Conservation (phyloP, 2,329 filamentous ascomycete genomes). For the Alternaria longipes region DNA sequence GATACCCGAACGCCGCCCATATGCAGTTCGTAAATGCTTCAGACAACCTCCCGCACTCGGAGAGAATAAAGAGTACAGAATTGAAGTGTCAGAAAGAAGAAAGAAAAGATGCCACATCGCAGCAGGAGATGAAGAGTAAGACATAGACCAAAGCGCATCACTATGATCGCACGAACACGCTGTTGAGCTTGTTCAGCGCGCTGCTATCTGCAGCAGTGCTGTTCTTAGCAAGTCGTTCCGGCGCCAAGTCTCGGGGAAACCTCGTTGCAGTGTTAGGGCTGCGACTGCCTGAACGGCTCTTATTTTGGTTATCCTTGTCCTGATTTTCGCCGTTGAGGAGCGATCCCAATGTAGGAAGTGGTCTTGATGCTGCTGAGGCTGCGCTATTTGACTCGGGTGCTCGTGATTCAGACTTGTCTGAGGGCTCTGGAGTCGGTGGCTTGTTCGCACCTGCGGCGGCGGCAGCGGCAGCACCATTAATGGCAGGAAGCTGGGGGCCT, state of each 20-base stretch:
- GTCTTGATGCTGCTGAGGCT: conserved; percentile 42
- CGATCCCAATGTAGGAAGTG: conserved; percentile 58
- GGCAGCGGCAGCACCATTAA: conserved; percentile 39
- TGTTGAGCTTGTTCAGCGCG: conserved; percentile 48
- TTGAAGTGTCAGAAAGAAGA: background rate
- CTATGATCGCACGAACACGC: conserved; percentile 44
- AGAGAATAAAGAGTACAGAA: conserved; percentile 5
- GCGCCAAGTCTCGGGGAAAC: conserved; percentile 44
- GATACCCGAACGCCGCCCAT: conserved; percentile 35
- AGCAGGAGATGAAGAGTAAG: background rate
- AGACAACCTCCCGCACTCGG: conserved; percentile 7
- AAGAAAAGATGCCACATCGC: background rate
- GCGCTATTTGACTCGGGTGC: conserved; percentile 48
- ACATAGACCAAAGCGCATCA: background rate
- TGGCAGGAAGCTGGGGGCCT: conserved; percentile 49
- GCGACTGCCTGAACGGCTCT: conserved; percentile 54
- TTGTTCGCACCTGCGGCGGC: conserved; percentile 35
- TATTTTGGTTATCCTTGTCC: conserved; percentile 42
- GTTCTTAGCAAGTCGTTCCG: conserved; percentile 44
- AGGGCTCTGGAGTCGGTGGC: conserved; percentile 41
- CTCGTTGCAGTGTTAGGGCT: conserved; percentile 49
- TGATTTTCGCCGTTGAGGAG: conserved; percentile 45
- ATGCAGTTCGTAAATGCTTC: conserved; percentile 41
- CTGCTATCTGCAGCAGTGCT: conserved; percentile 43
- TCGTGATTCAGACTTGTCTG: conserved; percentile 55